Base-by-base conservation (phyloP, 805 yeast species). In the Komagataella ulmi region DNA sequence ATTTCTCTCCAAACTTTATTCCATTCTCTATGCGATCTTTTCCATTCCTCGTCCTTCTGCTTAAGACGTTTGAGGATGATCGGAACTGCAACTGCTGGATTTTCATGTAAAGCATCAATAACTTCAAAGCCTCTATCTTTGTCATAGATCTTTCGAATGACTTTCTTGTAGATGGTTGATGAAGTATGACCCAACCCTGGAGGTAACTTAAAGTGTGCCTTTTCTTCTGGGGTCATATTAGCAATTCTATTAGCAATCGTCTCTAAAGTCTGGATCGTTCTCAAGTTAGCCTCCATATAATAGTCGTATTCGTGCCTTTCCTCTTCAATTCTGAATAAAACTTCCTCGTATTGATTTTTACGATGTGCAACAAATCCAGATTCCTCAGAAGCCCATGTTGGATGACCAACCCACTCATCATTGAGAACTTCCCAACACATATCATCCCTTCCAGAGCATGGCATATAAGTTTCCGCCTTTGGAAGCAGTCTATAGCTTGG, bases 301-400 rank as follows among this genome's bases (percentile, higher is more conserved):
- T 81, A 90, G 64, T 93, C 99, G 65, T 90, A 93, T 66, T 93
- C 99, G 58, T 90, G 96, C 64, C 99, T 81, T 69, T 93, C 99
- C 65, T 93, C 99, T 67, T 93, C 99, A 53, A 90, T 88, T 64
- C 95, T 84, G 71, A 89, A 90, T 51, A 93, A 69, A 49, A 93
- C 87, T 65, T 93, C 99, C 67, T 93, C 99, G 65, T 91, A 93
- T 69, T 93, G 99, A 64, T 93, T 93, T 68, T 93, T 93, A 57
- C 98, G 80, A 66, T 93, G 99, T n/a, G 99, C 97, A 64, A 93
- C 90, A 61, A 91, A 93, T 0, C 99, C 99, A 10, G 97, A 87
- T 66, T 93, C 99, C 66, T 93, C 99, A 0, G 98, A 91, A 3
- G 98, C 99, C 99, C 99, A 93, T n/a, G 96, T 95, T 19, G 99